Evolutionary conservation across 192 early-diverging fungal genomes (phyloP), one percentile per base, ranked within the genome.

Genomic region (Chytriomyces sp.): DNA sequence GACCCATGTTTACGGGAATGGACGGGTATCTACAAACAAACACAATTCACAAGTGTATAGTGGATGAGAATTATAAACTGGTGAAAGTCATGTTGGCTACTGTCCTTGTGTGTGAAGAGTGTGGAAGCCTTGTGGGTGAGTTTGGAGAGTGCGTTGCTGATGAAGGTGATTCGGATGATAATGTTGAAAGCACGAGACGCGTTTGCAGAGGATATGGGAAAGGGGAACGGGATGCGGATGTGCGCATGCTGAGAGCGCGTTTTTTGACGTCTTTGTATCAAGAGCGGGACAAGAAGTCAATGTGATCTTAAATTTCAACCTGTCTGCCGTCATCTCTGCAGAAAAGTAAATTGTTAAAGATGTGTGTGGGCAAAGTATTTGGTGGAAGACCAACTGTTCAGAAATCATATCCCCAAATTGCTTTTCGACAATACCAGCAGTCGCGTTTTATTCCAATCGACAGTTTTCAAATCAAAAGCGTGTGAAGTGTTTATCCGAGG

Each of bases 401-500:
- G 53, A 11, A 57, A 57, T 20, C 20, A n/a, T 5, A 57, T 57
- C 5, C 53, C 35, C 35, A 4, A 35, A 35, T 35, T 35, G 35
- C 35, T 2, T 35, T 35, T 35, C 35, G 35, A 35, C 35, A 35
- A 35, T 35, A 35, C 35, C 35, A 35, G 35, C 4, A 35, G 35
- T 35, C 35, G 35, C 35, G 35, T 35, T 35, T 35, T 35, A 35
- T 35, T 35, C 35, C 3, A 3, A 35, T 35, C 35, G 35, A 57
- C 20, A 13, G 53, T 26, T 26, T 23, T 26, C 63, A 64, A 13
- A 13, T 64, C 63, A 64, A 26, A 64, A 24, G 46, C 16, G n/a
- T 1, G 45, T 47, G 23, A 44, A 10, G 11, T 57, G 8, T 66
- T 87, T 90, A 99, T 53, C 97, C 97, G 23, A 97, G 80, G 79